Conservation (phyloP, 495 filamentous ascomycete species). For the Staphylotrichum tortipilum region DNA sequence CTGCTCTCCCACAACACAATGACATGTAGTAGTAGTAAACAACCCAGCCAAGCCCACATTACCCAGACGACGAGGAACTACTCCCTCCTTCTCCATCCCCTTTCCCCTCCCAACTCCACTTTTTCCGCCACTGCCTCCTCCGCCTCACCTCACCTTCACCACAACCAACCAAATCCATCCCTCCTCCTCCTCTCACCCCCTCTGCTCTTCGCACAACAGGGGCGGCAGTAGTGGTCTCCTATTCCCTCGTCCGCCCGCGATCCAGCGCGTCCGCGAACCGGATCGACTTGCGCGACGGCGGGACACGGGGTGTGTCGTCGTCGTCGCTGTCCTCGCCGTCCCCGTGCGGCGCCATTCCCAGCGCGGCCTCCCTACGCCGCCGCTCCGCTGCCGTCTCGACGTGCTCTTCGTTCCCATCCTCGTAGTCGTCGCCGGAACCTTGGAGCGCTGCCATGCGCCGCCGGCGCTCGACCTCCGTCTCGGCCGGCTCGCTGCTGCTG, state of each 20-base stretch:
- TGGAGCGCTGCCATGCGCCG: constrained; percentile 34
- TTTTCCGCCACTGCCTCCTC: too few species aligned
- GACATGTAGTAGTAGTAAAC: too few species aligned
- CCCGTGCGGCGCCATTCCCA: constrained; percentile 52
- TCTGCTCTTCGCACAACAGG: too few species aligned
- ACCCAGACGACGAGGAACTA: too few species aligned
- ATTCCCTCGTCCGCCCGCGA: constrained; percentile 4
- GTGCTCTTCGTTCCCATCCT: constrained; percentile 34
- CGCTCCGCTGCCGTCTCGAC: constrained; percentile 78
- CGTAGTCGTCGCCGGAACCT: constrained; percentile 11
- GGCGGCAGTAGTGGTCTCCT: too few species aligned
- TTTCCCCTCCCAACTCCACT: too few species aligned
- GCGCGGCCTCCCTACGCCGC: constrained; percentile 70
- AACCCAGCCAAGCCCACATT: too few species aligned
- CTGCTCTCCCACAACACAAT: too few species aligned
- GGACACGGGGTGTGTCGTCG: constrained; percentile 46
- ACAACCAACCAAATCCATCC: too few species aligned
- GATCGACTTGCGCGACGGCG: constrained; percentile 34
- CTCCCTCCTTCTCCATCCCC: too few species aligned
- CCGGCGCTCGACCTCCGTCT: constrained; percentile 36
- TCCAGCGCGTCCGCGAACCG: constrained; percentile 38
- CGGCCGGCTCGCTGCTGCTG: constrained; percentile 14
- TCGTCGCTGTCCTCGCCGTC: constrained; percentile 56
- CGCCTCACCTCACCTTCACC: too few species aligned
- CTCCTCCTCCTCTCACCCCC: too few species aligned